Base-by-base conservation (phyloP, 352 stramenopile genomes). In the Globisporangium polare region DNA sequence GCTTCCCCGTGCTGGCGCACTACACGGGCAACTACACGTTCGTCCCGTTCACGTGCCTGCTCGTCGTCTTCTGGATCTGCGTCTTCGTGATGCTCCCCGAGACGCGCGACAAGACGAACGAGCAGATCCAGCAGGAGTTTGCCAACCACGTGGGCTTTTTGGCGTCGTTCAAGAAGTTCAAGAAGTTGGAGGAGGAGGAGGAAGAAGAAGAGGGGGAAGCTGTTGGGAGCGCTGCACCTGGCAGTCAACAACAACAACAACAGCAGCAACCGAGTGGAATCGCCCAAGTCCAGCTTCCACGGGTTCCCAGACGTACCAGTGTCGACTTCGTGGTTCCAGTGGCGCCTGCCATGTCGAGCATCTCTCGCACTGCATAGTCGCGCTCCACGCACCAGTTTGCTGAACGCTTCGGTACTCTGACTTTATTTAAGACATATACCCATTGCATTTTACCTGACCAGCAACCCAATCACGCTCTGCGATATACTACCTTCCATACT, bases 61-160 rank as follows among this genome's bases (percentile, higher is more conserved):
- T 80, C 5, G 62, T 67, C 26, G 9, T 68, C 26, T 74, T 77
- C 58, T 76, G 73, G 69, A 2, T 78, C 26, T 74, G 62, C 35
- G 55, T 76, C 20, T 79, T 68, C 59, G 63, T 65, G 18, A 65
- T 78, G 52, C 60, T 83, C 5, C 71, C 74, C 0, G 74, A 83
- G 57, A 83, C 71, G 13, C 63, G 63, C 27, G 50, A 71, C 49
- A 74, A 76, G 42, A 77, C 71, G 1, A 68, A 69, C 49, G 69
- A 78, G 49, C 63, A 83, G 45, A 83, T 83, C 46, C 71, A 80
- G 35, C 61, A 68, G 26, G 72, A 69, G 29, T 80, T 80, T 54
- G 49, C 56, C 15, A 53, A 63, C 31, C 60, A 65, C 35, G 68
- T 58, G 3, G 63, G 65, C n/a, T 52, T 75, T 9, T 27, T 75